Conservation (phyloP, 495 filamentous ascomycete genomes). For the Lophium mytilinum region DNA sequence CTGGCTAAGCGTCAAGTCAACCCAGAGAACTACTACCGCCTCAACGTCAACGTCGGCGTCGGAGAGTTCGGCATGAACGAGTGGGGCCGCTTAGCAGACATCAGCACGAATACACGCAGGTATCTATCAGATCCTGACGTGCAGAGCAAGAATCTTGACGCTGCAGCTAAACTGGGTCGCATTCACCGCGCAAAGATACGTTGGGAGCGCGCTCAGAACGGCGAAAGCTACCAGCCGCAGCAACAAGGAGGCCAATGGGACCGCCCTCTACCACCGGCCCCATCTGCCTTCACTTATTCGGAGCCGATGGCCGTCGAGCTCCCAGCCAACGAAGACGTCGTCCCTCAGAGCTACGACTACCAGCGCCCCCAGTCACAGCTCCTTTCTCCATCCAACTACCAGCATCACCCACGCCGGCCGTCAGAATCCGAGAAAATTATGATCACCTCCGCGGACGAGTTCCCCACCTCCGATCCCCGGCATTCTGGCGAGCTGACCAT, state of each 20-base stretch:
- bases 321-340: slow-evolving; percentile 48
- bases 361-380: slow-evolving; percentile 9
- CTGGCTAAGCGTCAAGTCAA: slow-evolving; percentile 71
- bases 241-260: slow-evolving; percentile 21
- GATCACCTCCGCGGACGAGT: slow-evolving; percentile 51
- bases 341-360: slow-evolving; percentile 28
- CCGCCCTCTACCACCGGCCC: slow-evolving; percentile 22
- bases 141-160: slow-evolving; percentile 60
- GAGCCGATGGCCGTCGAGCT: slow-evolving; percentile 53
- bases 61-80: slow-evolving; percentile 99
- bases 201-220: slow-evolving; percentile 29
- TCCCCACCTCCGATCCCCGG: slow-evolving; percentile 30
- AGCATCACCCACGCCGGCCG: slow-evolving; percentile 29
- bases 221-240: background rate
- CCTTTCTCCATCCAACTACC: slow-evolving; percentile 25
- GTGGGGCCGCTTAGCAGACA: slow-evolving; percentile 86
- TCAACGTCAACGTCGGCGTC: slow-evolving; percentile 94
- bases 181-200: slow-evolving; percentile 61
- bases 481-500: slow-evolving; percentile 17
- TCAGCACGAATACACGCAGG: slow-evolving; percentile 78
- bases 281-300: slow-evolving; percentile 34
- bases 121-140: slow-evolving; percentile 72
- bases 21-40: slow-evolving; percentile 88
- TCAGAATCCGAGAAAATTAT: slow-evolving; percentile 51
- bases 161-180: slow-evolving; percentile 74